phyloP scores from a whole-genome alignment of 768 basidiomycete genomes.

The Leccinum obscurum region DNA sequence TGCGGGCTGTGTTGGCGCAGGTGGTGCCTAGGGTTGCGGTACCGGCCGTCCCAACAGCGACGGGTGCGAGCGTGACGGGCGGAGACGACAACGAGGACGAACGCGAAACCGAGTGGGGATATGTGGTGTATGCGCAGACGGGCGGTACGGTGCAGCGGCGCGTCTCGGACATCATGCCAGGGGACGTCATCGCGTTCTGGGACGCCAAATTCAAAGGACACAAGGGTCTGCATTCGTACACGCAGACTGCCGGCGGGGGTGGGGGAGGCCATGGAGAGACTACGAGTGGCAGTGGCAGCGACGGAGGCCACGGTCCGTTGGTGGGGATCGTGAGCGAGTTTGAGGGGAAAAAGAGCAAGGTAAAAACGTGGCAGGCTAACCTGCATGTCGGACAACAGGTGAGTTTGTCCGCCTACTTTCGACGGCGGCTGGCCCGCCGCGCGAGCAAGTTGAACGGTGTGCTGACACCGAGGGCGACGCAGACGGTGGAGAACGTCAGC shows the following conservation, averaged over 20 bases:
- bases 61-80: slow-evolving; percentile 23
- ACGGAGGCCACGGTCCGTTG: slow-evolving; percentile 41
- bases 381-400: slow-evolving; percentile 84
- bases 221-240: slow-evolving; percentile 78
- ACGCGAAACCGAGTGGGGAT: slow-evolving; percentile 49
- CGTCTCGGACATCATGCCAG: slow-evolving; percentile 79
- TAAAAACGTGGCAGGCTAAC: slow-evolving; percentile 84
- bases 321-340: slow-evolving; percentile 80
- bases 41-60: not conserved
- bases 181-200: slow-evolving; percentile 74
- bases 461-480: slow-evolving; percentile 37
- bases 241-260: slow-evolving; percentile 37
- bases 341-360: slow-evolving; percentile 85
- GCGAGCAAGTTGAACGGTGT: slow-evolving; percentile 26
- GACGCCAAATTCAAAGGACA: slow-evolving; percentile 80
- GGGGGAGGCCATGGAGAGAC: too few species aligned
- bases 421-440: slow-evolving; percentile 30
- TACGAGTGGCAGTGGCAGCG: slow-evolving; percentile 45
- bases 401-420: slow-evolving; percentile 31
- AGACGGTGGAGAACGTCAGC: slow-evolving; percentile 75
- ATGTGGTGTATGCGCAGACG: slow-evolving; percentile 74
- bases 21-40: slow-evolving; percentile 64
- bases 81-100: slow-evolving; percentile 24
- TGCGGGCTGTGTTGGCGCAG: slow-evolving; percentile 61
- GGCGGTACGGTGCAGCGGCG: slow-evolving; percentile 67